Evolutionary conservation across 1,139 yeast species (phyloP), one percentile per base, ranked within the genome.

Genomic region (Pichia cactophila): DNA sequence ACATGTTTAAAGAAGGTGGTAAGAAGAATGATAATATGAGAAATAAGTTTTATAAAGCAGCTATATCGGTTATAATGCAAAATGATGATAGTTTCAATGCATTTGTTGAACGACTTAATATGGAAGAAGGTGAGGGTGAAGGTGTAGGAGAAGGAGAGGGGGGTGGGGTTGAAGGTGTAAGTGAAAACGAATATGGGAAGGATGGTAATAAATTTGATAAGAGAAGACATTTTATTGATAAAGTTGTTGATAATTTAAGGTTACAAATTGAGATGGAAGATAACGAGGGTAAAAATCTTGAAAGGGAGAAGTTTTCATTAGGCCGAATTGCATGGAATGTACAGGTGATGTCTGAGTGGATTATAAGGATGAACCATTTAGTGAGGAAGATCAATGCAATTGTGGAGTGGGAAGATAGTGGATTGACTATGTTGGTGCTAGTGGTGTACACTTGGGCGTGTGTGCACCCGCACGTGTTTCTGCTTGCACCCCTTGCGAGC

Each of bases 401-500:
- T 0, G 54, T 82, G 17, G 74, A 83, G 1, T 84, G 92, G 92
- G 75, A 75, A 50, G 69, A 70, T 40, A 86, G 87, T 0, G 65
- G 81, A 0, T 73, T 76, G 52, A 83, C 90, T 0, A 57, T 83
- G 14, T 67, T 79, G 1, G 64, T 68, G 20, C 63, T 83, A 49
- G 69, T 81, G 10, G 56, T 77, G 5, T 78, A 81, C 52, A 80
- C 89, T 0, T 71, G 80, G 52, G 70, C 78, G 2, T 81, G 86
- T 59, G 65, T 84, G 42, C 77, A 86, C 69, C 96, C 96, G 0
- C 82, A 81, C 61, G 67, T 86, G 46, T 70, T 87, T 8, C 65
- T 83, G 38, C 75, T 81, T 1, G 69, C 82, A 41, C 96, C 97
- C 0, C 61, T 86, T 38, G 54, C 83, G 1, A 74, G 71, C 46